phyloP scores from a whole-genome alignment of 768 basidiomycete genomes.

The Cystofilobasidium bisporidii region DNA sequence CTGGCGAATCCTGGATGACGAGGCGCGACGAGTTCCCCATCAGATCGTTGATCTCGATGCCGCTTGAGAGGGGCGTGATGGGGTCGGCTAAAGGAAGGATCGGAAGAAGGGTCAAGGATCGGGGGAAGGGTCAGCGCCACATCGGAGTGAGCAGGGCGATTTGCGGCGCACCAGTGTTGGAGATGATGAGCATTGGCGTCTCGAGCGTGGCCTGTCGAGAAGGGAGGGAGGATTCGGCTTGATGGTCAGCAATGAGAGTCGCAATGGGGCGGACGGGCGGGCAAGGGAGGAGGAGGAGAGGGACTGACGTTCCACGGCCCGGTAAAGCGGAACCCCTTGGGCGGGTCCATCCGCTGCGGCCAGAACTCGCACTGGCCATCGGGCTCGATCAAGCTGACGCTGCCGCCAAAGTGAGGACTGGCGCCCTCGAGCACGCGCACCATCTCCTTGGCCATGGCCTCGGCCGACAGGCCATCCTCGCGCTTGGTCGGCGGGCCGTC shows the following conservation, averaged over 20 bases:
- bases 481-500: slow-evolving; percentile 15
- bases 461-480: not conserved
- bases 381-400: slow-evolving; percentile 10
- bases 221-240: not conserved
- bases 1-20: slow-evolving; percentile 19
- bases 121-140: too few species aligned
- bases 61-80: slow-evolving; percentile 12
- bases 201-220: slow-evolving; percentile 6
- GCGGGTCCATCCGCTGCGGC: not conserved
- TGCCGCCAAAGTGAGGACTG: slow-evolving; percentile 12
- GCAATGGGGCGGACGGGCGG: too few species aligned
- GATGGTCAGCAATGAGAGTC: too few species aligned
- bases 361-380: slow-evolving; percentile 25
- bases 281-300: too few species aligned
- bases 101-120: too few species aligned
- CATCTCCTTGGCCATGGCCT: slow-evolving; percentile 6
- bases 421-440: slow-evolving; percentile 1
- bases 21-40: slow-evolving; percentile 22
- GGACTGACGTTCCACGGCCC: slow-evolving; percentile 24
- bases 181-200: slow-evolving; percentile 15
- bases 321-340: slow-evolving; percentile 15
- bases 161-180: slow-evolving; percentile 5
- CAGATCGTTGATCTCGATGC: slow-evolving; percentile 12
- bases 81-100: slow-evolving; percentile 16
- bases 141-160: too few species aligned